These are phyloP conservation scores for Monosporascus ibericus DNA, from an alignment of 2,329 filamentous ascomycete species.

Conservation along the genomic window DNA sequence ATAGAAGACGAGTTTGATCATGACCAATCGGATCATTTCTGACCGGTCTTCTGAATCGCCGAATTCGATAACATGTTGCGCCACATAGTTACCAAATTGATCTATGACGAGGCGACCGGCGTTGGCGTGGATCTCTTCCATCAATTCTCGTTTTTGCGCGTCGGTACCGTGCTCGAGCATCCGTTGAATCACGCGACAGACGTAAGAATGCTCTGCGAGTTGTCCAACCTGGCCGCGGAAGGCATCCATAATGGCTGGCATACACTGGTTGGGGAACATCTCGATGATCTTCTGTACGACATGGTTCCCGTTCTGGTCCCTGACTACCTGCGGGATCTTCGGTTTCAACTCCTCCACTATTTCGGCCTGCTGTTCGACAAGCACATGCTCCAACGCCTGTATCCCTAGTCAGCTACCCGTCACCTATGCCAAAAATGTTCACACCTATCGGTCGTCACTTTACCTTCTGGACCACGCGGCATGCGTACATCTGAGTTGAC, in stretches of 20 bases:
- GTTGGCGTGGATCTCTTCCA: constrained; percentile 71
- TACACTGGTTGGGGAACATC: constrained; percentile 67
- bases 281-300: constrained; percentile 94
- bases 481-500: constrained; percentile 86
- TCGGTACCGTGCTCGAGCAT: constrained; percentile 79
- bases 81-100: constrained; percentile 93
- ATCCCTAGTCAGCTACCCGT: constrained; percentile 15
- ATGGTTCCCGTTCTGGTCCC: constrained; percentile 90
- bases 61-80: constrained; percentile 81
- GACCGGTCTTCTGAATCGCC: constrained; percentile 67
- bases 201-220: constrained; percentile 75
- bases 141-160: constrained; percentile 63
- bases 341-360: constrained; percentile 78
- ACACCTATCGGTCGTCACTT: constrained; percentile 1
- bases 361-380: constrained; percentile 83
- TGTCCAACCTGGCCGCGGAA: constrained; percentile 69
- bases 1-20: constrained; percentile 62
- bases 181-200: constrained; percentile 87
- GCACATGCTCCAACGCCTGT: constrained; percentile 82
- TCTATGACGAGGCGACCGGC: constrained; percentile 71
- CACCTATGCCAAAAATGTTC: neutral
- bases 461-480: constrained; percentile 92
- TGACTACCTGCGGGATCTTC: constrained; percentile 70
- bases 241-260: constrained; percentile 78
- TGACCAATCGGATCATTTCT: constrained; percentile 68